Evolutionary conservation across 2,329 filamentous ascomycete genomes (phyloP).

Genomic region (Nemania sp.): DNA sequence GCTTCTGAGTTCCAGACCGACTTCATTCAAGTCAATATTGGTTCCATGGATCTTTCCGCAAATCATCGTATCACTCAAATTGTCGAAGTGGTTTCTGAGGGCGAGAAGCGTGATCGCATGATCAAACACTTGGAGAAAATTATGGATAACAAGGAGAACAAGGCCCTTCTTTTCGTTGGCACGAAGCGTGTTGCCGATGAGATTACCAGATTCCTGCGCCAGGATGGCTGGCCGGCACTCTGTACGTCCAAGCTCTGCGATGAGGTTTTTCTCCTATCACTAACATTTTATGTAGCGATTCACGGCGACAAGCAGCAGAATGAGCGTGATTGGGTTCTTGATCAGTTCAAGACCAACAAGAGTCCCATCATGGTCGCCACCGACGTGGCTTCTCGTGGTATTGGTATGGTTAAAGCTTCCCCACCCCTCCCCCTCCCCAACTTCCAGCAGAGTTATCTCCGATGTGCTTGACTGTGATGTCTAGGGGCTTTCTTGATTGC

Average conservation of each 20-base stretch:
- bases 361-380: constrained; percentile 99
- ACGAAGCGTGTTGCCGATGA: constrained; percentile 97
- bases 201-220: constrained; percentile 94
- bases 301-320: constrained; percentile 99
- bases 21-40: constrained; percentile 99
- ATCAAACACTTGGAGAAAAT: constrained; percentile 96
- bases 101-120: constrained; percentile 98
- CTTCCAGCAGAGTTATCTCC: constrained; percentile 61
- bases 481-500: constrained; percentile 84
- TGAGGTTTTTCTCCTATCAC: constrained; percentile 44
- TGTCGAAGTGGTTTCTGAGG: constrained; percentile 92
- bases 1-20: constrained; percentile 89
- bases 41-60: constrained; percentile 92
- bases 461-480: constrained; percentile 90
- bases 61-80: constrained; percentile 98
- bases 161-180: constrained; percentile 91
- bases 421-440: constrained; percentile 53
- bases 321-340: constrained; percentile 98
- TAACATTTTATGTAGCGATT: constrained; percentile 70
- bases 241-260: constrained; percentile 66
- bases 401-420: constrained; percentile 86
- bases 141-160: constrained; percentile 96
- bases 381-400: constrained; percentile 99
- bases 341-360: constrained; percentile 99
- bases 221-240: constrained; percentile 96